Conservation (phyloP, 2,329 filamentous ascomycete species). For the Paracoccidioides brasiliensis region DNA sequence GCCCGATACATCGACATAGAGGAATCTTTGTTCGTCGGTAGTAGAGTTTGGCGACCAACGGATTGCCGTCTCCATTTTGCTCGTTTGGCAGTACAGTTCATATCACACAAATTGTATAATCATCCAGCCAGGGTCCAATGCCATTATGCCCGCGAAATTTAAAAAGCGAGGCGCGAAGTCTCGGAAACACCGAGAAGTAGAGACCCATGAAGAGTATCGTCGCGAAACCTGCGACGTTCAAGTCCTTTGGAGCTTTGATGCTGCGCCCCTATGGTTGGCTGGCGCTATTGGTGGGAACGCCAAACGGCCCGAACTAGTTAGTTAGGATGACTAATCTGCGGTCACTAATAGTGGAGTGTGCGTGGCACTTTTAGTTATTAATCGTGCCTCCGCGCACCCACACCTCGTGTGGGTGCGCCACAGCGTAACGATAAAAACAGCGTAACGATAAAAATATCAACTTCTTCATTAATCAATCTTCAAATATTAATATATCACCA, state of each 20-base stretch:
- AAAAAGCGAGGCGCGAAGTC: not conserved
- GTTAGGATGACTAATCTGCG: not conserved
- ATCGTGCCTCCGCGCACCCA: too few species aligned
- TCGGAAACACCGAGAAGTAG: not conserved
- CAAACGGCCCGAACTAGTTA: not conserved
- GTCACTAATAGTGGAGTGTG: too few species aligned
- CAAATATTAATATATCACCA: too few species aligned
- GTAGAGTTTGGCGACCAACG: slow-evolving; percentile 50
- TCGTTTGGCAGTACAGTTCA: not conserved
- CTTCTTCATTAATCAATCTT: too few species aligned
- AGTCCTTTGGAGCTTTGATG: not conserved
- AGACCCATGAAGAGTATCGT: not conserved
- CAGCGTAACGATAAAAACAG: too few species aligned
- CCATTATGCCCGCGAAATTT: not conserved
- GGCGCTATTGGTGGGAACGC: too few species aligned
- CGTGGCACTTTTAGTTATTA: too few species aligned
- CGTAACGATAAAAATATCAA: too few species aligned
- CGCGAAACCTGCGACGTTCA: not conserved
- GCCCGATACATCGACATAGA: slow-evolving; percentile 47
- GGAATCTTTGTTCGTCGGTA: slow-evolving; percentile 41
- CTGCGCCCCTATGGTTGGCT: slow-evolving; percentile 1
- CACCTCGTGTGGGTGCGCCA: too few species aligned
- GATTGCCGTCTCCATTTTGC: slow-evolving; percentile 46
- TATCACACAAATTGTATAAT: not conserved
- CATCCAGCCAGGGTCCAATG: not conserved